Evolutionary conservation across 2,329 filamentous ascomycete genomes (phyloP), one percentile per base, ranked within the genome.

Genomic region (Fusarium haematococcum): DNA sequence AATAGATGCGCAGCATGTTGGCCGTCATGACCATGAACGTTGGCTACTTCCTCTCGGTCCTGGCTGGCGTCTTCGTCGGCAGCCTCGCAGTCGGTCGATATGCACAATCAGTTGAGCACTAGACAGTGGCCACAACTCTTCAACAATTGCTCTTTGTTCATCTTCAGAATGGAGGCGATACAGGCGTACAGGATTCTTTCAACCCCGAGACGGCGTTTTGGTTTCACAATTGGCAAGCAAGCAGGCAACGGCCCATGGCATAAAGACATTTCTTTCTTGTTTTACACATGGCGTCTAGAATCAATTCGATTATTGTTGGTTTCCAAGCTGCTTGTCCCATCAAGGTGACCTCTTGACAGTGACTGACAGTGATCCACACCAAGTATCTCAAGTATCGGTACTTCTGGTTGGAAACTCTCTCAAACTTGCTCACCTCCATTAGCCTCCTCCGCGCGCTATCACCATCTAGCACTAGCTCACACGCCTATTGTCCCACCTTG

Each of bases 1-100:
- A 68, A 75, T 23, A 33, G 5, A 18, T n/a, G 13, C n/a, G 7
- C 62, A 98, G 95, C 69, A 98, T 98, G 95, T 85, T 98, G 84
- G 94, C 93, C 16, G 93, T 97, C 80, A 98, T 97, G 94, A 95
- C 94, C 1, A 91, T 94, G 86, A 97, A 97, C 77, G 89, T 96
- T 18, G 94, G 94, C 14, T 97, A 97, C 81, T 96, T 96, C 81
- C 83, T 95, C 64, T 95, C 93, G 0, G 88, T 95, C n/a, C 87
- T 97, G 8, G 91, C 87, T 1, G 94, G 94, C 39, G 89, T 93
- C 2, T 98, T 98, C 79, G 80, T 97, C n/a, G 96, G 96, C 27
- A 97, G 97, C 81, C 84, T 98, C 50, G 89, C 90, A 0, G 88
- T 97, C 70, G 95, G 95, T 33, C 90, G 95, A 73, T 97, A 91